Evolutionary conservation across 306 rosid genomes (phyloP), one percentile per base, ranked within the genome.

Genomic region (Calophaca sinica): DNA sequence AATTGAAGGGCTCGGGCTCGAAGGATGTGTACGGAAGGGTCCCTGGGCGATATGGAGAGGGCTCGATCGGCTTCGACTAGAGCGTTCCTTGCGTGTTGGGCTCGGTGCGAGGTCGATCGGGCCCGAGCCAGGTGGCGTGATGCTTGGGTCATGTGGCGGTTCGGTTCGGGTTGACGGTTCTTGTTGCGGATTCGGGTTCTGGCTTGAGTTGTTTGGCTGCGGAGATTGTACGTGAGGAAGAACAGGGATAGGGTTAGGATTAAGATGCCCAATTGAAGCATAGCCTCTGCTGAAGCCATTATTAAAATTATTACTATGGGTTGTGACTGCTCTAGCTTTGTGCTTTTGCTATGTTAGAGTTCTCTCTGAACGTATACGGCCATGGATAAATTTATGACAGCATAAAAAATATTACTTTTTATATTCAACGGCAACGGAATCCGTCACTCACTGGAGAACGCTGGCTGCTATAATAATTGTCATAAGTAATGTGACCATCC

Each of bases 1-100:
- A 87, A 79, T 31, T 82, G 66, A 11, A 83, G 80, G 5, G 91
- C 82, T 2, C 69, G 58, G 54, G 91, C 88, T 36, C 85, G 86
- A 68, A 89, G 84, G 64, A 89, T 73, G 77, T 86, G 91, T 2
- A 88, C 85, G 46, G 80, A 54, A 9, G 94, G 88, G 38, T 89
- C 85, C 41, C 48, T 80, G 0, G 94, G 97, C 0, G 85, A 78
- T 31, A 86, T 75, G 15, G 87, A 72, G 29, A 91, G 68, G 3
- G 92, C 91, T 48, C 41, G 80, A 35, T 89, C 77, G 38, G 91
- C 86, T 68, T 89, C 89, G 1, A 9, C 2, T 1, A 89, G 80
- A 6, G 96, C 91, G 50, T 15, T 74, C 41, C 68, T 87, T 9
- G 97, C 93, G 83, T 91, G 87, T 20, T 13, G 84, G 70, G 41